Percentiles rank a stretch among this genome's conserved stretches.
phyloP scores from a whole-genome alignment of 2,329 filamentous ascomycete genomes.

The Xylaria sp. region DNA sequence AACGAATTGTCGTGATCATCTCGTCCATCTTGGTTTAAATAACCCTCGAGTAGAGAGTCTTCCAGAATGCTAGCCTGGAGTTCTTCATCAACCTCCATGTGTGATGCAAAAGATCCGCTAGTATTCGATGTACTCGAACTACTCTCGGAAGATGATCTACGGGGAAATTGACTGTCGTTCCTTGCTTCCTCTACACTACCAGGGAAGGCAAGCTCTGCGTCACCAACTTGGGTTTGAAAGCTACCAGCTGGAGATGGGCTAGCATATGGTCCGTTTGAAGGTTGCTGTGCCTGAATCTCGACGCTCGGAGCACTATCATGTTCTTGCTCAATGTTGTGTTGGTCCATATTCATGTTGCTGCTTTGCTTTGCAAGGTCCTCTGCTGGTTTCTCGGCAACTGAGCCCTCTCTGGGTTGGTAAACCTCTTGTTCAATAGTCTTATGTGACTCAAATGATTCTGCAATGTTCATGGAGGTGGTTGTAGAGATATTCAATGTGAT shows the following conservation, averaged over 20 bases:
- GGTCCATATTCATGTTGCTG: not conserved
- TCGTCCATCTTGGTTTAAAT: not conserved
- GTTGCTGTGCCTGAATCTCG: slow-evolving; percentile 7
- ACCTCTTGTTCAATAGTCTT: slow-evolving; percentile 18
- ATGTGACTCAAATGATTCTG: slow-evolving; percentile 29
- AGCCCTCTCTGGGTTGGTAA: not conserved
- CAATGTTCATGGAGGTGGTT: slow-evolving; percentile 32
- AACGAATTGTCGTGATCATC: not conserved
- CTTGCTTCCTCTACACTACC: slow-evolving; percentile 27
- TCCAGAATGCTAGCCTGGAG: slow-evolving; percentile 48
- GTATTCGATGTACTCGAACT: slow-evolving; percentile 22
- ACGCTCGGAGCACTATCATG: not conserved
- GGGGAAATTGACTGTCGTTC: slow-evolving; percentile 6
- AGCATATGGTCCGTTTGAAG: slow-evolving; percentile 5
- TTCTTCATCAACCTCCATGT: slow-evolving; percentile 48
- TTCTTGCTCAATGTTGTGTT: slow-evolving; percentile 9
- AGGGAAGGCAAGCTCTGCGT: slow-evolving; percentile 33
- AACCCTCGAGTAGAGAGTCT: slow-evolving; percentile 36
- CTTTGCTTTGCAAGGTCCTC: slow-evolving; percentile 16
- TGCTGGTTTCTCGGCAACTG: not conserved
- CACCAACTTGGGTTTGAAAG: slow-evolving; percentile 41
- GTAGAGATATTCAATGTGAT: slow-evolving; percentile 10
- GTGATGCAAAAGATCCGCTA: slow-evolving; percentile 41
- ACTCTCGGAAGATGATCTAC: not conserved
- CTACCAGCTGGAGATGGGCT: slow-evolving; percentile 38